phyloP scores from a whole-genome alignment of 305 asterid species.

The Fraxinus sp. region DNA sequence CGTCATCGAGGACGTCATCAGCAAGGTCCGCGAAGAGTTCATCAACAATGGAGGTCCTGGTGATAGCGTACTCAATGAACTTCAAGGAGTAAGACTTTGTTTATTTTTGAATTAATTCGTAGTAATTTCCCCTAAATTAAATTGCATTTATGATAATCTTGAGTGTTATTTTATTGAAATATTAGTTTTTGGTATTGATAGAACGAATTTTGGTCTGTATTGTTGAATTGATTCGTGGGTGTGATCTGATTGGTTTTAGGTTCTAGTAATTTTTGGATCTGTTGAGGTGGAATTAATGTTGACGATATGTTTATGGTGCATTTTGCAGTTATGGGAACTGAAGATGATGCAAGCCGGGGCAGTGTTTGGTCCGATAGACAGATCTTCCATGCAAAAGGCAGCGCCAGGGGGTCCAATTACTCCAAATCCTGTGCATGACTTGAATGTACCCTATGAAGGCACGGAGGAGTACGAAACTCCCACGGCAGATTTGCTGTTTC shows the following conservation, averaged over 20 bases:
- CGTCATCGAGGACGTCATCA: constrained; percentile 92
- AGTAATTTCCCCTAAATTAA: background rate
- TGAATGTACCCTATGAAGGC: constrained; percentile 92
- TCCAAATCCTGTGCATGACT: constrained; percentile 80
- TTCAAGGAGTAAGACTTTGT: constrained; percentile 70
- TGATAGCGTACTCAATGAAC: constrained; percentile 75
- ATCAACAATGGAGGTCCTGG: constrained; percentile 77
- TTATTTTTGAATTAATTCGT: background rate
- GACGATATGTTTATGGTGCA: constrained; percentile 28
- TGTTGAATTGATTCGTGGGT: constrained; percentile 5
- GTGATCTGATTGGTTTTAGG: constrained; percentile 17
- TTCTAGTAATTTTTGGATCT: constrained; percentile 27
- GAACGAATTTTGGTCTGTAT: constrained; percentile 2
- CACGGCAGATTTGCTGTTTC: constrained; percentile 87
- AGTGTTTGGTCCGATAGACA: constrained; percentile 72
- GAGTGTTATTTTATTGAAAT: constrained; percentile 23
- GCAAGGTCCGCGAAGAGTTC: constrained; percentile 89
- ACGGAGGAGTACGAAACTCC: constrained; percentile 96
- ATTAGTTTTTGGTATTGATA: background rate
- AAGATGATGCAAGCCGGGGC: constrained; percentile 94
- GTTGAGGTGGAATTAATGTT: constrained; percentile 25
- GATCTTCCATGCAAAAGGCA: constrained; percentile 52
- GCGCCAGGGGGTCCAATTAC: constrained; percentile 56
- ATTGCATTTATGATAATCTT: background rate
- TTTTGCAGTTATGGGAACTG: constrained; percentile 78